These are phyloP conservation scores for Globisporangium cylindrosporum DNA, from an alignment of 352 stramenopile genomes.

Conservation along the genomic window DNA sequence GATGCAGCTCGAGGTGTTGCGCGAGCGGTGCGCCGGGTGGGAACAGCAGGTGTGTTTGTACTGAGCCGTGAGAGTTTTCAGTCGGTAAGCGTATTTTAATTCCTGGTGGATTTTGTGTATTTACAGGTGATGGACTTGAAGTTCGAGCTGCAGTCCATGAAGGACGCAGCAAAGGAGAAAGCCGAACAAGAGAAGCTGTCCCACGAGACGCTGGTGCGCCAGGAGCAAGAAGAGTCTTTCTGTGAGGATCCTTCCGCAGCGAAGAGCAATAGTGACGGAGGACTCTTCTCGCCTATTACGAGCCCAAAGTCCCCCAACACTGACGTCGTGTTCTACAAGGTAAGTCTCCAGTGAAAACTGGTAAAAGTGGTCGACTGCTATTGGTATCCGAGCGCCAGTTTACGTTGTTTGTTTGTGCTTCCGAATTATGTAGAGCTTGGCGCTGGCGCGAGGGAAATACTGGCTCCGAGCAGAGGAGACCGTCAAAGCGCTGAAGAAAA, in stretches of 20 bases:
- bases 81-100: neutral
- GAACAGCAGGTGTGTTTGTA: constrained; percentile 31
- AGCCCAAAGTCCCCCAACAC: constrained; percentile 6
- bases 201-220: constrained; percentile 8
- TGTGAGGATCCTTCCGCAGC: neutral
- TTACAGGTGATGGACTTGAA: constrained; percentile 44
- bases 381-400: neutral
- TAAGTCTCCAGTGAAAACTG: neutral
- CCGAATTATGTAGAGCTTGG: constrained; percentile 1
- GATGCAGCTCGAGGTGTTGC: constrained; percentile 36
- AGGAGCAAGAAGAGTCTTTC: constrained; percentile 11
- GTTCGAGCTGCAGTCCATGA: constrained; percentile 46
- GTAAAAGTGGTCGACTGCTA: neutral
- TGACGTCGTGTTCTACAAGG: constrained; percentile 10
- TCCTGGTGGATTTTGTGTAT: neutral
- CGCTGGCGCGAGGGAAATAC: constrained; percentile 12
- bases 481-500: constrained; percentile 7
- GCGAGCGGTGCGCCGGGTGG: constrained; percentile 39
- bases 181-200: constrained; percentile 18
- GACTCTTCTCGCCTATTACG: neutral
- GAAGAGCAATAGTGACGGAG: neutral
- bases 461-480: constrained; percentile 13
- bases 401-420: neutral
- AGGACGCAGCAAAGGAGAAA: constrained; percentile 29
- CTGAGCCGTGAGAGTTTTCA: neutral